Percentiles rank a stretch among this genome's conserved stretches.
phyloP scores from a whole-genome alignment of 192 early-diverging fungal species.

The Allomyces macrogynus region DNA sequence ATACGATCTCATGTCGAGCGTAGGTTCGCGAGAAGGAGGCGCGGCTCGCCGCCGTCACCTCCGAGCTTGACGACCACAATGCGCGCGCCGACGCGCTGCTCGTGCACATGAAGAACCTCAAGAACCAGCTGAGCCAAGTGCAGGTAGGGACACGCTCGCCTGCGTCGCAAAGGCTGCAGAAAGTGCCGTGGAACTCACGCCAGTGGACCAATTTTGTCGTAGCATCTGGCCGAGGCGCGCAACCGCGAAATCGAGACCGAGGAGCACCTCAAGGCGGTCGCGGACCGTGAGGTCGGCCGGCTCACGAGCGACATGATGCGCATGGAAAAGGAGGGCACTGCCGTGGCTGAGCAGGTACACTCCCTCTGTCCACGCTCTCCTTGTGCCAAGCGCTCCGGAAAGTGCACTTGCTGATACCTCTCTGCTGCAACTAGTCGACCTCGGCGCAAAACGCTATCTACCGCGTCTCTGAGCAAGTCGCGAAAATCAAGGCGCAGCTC shows the following conservation, averaged over 20 bases:
- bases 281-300: slow-evolving; percentile 29
- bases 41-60: slow-evolving; percentile 13
- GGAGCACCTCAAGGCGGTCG: slow-evolving; percentile 35
- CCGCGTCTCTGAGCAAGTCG: slow-evolving; percentile 30
- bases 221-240: slow-evolving; percentile 30
- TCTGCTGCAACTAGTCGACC: slow-evolving; percentile 5
- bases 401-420: too few species aligned
- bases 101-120: slow-evolving; percentile 33
- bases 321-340: slow-evolving; percentile 28
- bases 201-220: neutral
- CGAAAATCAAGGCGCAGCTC: slow-evolving; percentile 22
- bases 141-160: slow-evolving; percentile 23
- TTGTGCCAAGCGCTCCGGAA: too few species aligned
- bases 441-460: slow-evolving; percentile 34
- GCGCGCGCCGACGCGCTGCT: slow-evolving; percentile 20
- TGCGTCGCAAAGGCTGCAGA: too few species aligned
- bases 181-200: too few species aligned
- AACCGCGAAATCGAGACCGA: slow-evolving; percentile 34
- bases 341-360: slow-evolving; percentile 16
- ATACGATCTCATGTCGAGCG: neutral
- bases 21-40: slow-evolving; percentile 21
- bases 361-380: too few species aligned
- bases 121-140: slow-evolving; percentile 27
- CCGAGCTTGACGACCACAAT: slow-evolving; percentile 27
- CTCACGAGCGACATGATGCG: slow-evolving; percentile 23